Base-by-base conservation (phyloP, 345 rosid genomes). In the Conringia planisiliqua region DNA sequence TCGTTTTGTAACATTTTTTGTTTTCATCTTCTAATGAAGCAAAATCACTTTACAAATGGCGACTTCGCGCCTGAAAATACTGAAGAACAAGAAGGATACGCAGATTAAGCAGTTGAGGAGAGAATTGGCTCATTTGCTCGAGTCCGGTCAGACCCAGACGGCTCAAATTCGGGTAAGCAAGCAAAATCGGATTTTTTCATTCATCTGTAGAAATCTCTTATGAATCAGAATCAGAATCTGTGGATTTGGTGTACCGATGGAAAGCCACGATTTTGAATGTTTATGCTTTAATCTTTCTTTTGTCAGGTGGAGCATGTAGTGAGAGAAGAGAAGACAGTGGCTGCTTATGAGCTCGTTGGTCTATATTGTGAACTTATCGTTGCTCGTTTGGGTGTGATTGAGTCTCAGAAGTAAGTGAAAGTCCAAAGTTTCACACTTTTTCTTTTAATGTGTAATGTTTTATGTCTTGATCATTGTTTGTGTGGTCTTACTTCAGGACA, bases 291-390 rank as follows among this genome's bases (percentile, higher is more conserved):
- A 9, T 46, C 22, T 8, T 46, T 17, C 0, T 3, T 52, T 52
- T 50, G 9, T 42, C 75, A 95, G 99, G 99, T 95, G 52, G 99
- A 90, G 77, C 98, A 95, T 86, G 88, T 87, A 27, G 88, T 87
- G 64, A 84, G 96, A 73, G 98, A 95, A 86, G 92, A 92, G 80
- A 95, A 95, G 89, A 88, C 85, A 17, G 75, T 90, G 78, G 91
- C 89, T 1, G 99, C 98, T 9, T 92, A 87, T 74, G 96, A 87
- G 43, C 90, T 89, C 50, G 78, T 90, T 68, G 87, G 89, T 80
- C 83, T 95, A 78, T 92, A 86, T 73, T 92, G 95, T 46, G 92
- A 93, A 64, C 86, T 89, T 54, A 67, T 93, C 32, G 88, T 80
- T 16, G 86, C 87, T 18, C 98, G 97, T 40, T 76, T 95, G 81